Conservation (phyloP, 495 filamentous ascomycete genomes). For the Aspergillus panamensis region DNA sequence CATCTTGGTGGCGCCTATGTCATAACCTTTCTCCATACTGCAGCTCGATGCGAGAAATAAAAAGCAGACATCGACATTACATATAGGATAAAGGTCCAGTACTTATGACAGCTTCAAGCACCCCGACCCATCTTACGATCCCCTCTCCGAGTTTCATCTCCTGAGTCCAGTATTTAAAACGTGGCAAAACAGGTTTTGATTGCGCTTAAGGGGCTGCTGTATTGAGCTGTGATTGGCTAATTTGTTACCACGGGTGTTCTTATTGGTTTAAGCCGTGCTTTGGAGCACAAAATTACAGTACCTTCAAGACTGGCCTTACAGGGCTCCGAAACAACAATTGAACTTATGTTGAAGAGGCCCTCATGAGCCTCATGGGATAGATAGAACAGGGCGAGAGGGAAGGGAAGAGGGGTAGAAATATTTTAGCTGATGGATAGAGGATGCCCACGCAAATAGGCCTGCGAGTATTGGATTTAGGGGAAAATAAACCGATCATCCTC, state of each 20-base stretch:
- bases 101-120: too few relatives aligned
- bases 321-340: background rate
- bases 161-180: constrained; percentile 5
- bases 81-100: too few relatives aligned
- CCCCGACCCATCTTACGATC: too few relatives aligned
- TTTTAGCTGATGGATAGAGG: too few relatives aligned
- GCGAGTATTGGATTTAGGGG: too few relatives aligned
- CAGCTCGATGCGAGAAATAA: too few relatives aligned
- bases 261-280: background rate
- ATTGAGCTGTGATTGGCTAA: background rate
- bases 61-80: too few relatives aligned
- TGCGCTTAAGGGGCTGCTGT: background rate
- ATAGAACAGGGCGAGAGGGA: background rate
- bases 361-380: background rate
- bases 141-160: background rate
- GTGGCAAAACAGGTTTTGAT: constrained; percentile 11
- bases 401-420: background rate
- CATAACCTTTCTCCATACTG: too few relatives aligned
- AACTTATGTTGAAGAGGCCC: background rate
- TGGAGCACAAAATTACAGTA: constrained; percentile 4
- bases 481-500: too few relatives aligned
- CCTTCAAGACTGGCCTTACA: background rate
- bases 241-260: background rate
- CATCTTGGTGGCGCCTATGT: too few relatives aligned
- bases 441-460: too few relatives aligned